Percentiles rank a stretch among this genome's conserved stretches.
phyloP scores from a whole-genome alignment of 2,329 filamentous ascomycete genomes.

The Ophiostoma ulmi region DNA sequence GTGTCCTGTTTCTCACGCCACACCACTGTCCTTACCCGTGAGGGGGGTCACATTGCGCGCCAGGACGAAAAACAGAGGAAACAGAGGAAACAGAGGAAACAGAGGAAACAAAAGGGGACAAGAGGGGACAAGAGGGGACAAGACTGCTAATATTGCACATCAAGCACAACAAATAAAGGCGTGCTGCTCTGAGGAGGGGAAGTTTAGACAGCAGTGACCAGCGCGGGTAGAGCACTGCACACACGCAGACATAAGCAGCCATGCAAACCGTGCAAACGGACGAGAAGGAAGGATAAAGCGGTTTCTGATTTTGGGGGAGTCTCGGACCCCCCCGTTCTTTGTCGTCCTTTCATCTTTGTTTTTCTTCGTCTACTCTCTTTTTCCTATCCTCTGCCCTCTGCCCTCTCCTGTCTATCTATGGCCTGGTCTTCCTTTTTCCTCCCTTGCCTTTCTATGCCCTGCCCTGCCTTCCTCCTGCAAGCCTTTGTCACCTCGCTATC shows the following conservation, averaged over 20 bases:
- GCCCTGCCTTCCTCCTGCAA: too few relatives aligned
- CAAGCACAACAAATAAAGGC: too few relatives aligned
- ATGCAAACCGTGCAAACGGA: background rate
- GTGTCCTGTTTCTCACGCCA: background rate
- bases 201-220: background rate
- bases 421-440: too few relatives aligned
- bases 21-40: background rate
- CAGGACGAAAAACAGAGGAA: background rate
- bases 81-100: too few relatives aligned
- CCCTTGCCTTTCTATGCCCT: too few relatives aligned
- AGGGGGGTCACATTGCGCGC: slow-evolving; percentile 2
- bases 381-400: background rate
- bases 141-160: too few relatives aligned
- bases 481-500: too few relatives aligned
- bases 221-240: background rate
- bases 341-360: background rate
- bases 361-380: background rate
- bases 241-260: background rate
- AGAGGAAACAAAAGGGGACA: too few relatives aligned
- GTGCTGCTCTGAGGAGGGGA: too few relatives aligned
- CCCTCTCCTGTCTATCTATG: too few relatives aligned
- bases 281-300: background rate
- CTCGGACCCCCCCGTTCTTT: background rate
- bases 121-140: too few relatives aligned
- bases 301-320: background rate